A percentile compares a stretch with the other conserved stretches of the same genome.
These are phyloP conservation scores for Pichia eremophila DNA, from an alignment of 805 yeast species.

Conservation along the genomic window DNA sequence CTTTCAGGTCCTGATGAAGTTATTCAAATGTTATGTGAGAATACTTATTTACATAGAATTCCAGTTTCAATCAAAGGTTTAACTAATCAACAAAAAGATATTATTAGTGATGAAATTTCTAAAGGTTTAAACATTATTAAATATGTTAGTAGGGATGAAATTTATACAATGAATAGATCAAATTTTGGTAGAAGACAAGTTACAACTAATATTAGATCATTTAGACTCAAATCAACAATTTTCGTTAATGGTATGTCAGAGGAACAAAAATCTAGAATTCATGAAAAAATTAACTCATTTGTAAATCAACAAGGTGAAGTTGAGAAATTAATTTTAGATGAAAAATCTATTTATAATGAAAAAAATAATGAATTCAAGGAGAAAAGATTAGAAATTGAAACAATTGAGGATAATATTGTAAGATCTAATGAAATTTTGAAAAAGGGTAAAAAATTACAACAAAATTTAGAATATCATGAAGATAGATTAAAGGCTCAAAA, in stretches of 20 bases:
- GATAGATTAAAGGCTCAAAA: neutral
- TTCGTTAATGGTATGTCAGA: slow-evolving; percentile 25
- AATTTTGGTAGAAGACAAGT: slow-evolving; percentile 53
- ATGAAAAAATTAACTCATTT: slow-evolving; percentile 10
- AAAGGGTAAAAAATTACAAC: neutral
- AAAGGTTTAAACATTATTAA: slow-evolving; percentile 42
- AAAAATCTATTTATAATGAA: neutral
- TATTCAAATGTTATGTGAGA: slow-evolving; percentile 58
- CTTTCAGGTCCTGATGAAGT: slow-evolving; percentile 67
- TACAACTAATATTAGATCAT: slow-evolving; percentile 32
- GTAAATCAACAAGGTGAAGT: slow-evolving; percentile 1
- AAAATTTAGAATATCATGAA: neutral
- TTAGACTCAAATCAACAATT: slow-evolving; percentile 21
- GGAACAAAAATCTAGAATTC: slow-evolving; percentile 17
- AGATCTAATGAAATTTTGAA: neutral
- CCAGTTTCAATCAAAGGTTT: slow-evolving; percentile 54
- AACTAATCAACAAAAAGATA: slow-evolving; percentile 28
- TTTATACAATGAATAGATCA: slow-evolving; percentile 47
- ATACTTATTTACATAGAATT: slow-evolving; percentile 38
- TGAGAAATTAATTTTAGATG: neutral
- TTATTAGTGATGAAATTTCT: slow-evolving; percentile 25
- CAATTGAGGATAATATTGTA: slow-evolving; percentile 1
- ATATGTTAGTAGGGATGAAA: slow-evolving; percentile 50
- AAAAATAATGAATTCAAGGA: neutral
- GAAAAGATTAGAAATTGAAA: neutral